Evolutionary conservation across 148 eudicot genomes (phyloP), one percentile per base, ranked within the genome.

Genomic region (Beta vulgaris): DNA sequence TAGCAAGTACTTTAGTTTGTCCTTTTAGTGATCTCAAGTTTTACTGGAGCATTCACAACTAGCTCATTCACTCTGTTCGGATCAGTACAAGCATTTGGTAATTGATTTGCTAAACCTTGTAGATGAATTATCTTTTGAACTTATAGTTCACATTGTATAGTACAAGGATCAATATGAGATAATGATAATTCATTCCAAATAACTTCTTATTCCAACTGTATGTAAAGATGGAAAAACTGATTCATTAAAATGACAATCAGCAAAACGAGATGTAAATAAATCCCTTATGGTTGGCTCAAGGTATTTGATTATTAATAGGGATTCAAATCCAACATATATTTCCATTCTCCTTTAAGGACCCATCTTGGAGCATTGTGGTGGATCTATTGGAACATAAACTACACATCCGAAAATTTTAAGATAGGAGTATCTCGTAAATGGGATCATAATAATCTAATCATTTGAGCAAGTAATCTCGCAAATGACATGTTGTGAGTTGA

Each of bases 21-120:
- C 43, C 43, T 39, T 39, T 9, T 3, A 3, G 43, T 4, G 9
- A 4, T 3, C 9, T 9, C 43, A 3, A 39, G 4, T 39, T 39
- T 39, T 9, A 39, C 9, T 39, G 9, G 43, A 39, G 43, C 43
- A 39, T 39, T 39, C 9, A 39, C 43, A 39, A 39, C 43, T n/a
- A n/a, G n/a, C n/a, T n/a, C n/a, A n/a, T n/a, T n/a, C n/a, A n/a
- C n/a, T n/a, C n/a, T n/a, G n/a, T n/a, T n/a, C n/a, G n/a, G n/a
- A n/a, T n/a, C 43, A 9, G 64, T 59, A 59, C 11, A 59, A 8
- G 64, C 4, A 29, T 59, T 29, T 28, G 32, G 32, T 2, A 11
- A 59, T 59, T 25, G 64, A 59, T 59, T 25, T n/a, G 31, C 64
- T 59, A 59, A 26, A 59, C 28, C 14, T 59, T 59, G 64, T 26